phyloP scores from a whole-genome alignment of 2,329 filamentous ascomycete genomes.

The Plenodomus lindquistii region DNA sequence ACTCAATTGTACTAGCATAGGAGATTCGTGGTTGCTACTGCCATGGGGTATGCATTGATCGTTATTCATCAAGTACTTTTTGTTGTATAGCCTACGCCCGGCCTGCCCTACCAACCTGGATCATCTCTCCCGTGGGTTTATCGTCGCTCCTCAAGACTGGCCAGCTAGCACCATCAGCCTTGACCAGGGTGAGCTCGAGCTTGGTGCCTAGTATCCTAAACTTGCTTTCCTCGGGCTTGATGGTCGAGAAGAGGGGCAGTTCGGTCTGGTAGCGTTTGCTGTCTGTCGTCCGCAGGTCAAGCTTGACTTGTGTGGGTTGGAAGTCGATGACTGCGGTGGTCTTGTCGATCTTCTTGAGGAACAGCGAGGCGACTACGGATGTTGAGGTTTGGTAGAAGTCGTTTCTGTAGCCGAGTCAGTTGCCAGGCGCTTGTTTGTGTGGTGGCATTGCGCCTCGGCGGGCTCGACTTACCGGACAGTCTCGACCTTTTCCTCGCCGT shows the following conservation, averaged over 20 bases:
- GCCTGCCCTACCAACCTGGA: conserved; percentile 82
- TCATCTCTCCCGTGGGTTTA: conserved; percentile 72
- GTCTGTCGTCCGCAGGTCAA: conserved; percentile 87
- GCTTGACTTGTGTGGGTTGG: conserved; percentile 61
- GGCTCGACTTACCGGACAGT: conserved; percentile 65
- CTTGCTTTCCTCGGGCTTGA: conserved; percentile 74
- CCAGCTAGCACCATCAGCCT: conserved; percentile 79
- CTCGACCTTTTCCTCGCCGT: conserved; percentile 76
- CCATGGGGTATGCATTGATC: conserved; percentile 7
- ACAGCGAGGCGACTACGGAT: conserved; percentile 86
- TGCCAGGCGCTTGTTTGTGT: neutral
- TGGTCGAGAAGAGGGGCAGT: conserved; percentile 75
- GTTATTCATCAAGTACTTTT: conserved; percentile 5
- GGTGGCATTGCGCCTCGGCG: neutral
- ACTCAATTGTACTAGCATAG: neutral
- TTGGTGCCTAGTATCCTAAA: conserved; percentile 89
- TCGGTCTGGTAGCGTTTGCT: conserved; percentile 77
- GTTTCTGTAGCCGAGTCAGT: conserved; percentile 55
- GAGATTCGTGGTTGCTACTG: neutral
- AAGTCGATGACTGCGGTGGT: conserved; percentile 74
- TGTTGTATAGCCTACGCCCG: conserved; percentile 21
- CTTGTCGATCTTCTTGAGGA: conserved; percentile 96
- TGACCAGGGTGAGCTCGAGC: conserved; percentile 75
- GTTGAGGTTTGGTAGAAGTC: conserved; percentile 94
- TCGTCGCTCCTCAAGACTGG: conserved; percentile 83